Conservation (phyloP, 164 flowering plant genomes). For the Umbellularia californica region DNA sequence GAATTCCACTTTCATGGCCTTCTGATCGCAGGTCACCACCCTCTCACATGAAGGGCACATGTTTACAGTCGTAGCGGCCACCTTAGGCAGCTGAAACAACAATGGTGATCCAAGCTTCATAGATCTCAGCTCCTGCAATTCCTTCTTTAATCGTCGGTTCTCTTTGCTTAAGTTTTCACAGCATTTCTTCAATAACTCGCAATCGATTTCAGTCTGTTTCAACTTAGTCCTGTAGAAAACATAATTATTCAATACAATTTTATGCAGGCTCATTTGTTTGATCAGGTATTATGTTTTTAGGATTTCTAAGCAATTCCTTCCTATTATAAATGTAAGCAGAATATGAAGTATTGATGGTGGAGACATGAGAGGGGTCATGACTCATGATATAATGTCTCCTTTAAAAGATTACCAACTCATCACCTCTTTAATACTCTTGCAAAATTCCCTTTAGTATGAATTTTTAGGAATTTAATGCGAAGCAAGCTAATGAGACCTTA, state of each 20-base stretch:
- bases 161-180: slow-evolving; percentile 43
- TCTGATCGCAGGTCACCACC: not conserved
- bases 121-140: slow-evolving; percentile 42
- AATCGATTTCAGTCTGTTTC: slow-evolving; percentile 44
- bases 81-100: slow-evolving; percentile 20
- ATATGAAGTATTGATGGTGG: too few relatives aligned
- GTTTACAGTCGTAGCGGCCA: slow-evolving; percentile 7
- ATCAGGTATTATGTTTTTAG: too few relatives aligned
- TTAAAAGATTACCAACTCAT: too few relatives aligned
- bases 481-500: too few relatives aligned
- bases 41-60: slow-evolving; percentile 34
- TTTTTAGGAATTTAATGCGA: too few relatives aligned
- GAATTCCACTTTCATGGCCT: not conserved
- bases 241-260: not conserved
- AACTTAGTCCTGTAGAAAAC: slow-evolving; percentile 25
- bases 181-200: slow-evolving; percentile 38
- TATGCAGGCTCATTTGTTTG: too few relatives aligned
- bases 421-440: too few relatives aligned
- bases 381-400: too few relatives aligned
- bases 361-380: too few relatives aligned
- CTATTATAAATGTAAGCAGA: too few relatives aligned
- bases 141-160: slow-evolving; percentile 48
- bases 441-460: too few relatives aligned
- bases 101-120: slow-evolving; percentile 15
- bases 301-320: too few relatives aligned